A percentile compares a stretch with the other conserved stretches of the same genome.
Evolutionary conservation across 2,329 filamentous ascomycete species (phyloP).

Genomic region (Aspergillus sclerotialis): DNA sequence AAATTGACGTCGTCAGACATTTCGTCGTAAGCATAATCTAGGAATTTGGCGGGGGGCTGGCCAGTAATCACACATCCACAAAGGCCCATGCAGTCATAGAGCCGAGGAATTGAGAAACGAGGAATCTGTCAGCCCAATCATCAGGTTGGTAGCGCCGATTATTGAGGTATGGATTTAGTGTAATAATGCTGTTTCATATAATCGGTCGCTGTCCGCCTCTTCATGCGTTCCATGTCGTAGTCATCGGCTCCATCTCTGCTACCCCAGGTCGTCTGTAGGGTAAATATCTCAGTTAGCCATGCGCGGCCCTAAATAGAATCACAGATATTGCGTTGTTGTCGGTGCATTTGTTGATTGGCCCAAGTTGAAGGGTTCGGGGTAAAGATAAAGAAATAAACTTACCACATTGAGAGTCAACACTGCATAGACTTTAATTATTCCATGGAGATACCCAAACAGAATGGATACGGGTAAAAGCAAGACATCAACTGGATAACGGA

Average conservation of each 20-base stretch:
- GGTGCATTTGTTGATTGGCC: too few relatives aligned
- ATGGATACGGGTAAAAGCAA: slow-evolving; percentile 77
- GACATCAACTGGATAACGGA: slow-evolving; percentile 74
- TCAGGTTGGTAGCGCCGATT: slow-evolving; percentile 5
- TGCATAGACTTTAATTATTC: slow-evolving; percentile 85
- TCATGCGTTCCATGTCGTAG: slow-evolving; percentile 68
- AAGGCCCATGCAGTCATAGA: background rate
- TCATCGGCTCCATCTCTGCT: slow-evolving; percentile 86
- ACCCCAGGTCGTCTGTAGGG: slow-evolving; percentile 79
- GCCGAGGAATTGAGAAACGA: background rate
- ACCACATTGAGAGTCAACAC: slow-evolving; percentile 77
- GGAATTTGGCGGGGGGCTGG: background rate
- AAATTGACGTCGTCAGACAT: slow-evolving; percentile 3
- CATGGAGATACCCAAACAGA: slow-evolving; percentile 87
- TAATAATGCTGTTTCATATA: slow-evolving; percentile 27
- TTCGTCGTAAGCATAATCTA: slow-evolving; percentile 8
- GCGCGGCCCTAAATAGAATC: background rate
- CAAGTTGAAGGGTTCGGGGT: too few relatives aligned
- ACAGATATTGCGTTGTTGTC: too few relatives aligned
- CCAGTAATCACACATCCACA: background rate
- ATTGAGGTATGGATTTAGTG: slow-evolving; percentile 24
- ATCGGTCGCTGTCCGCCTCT: slow-evolving; percentile 31
- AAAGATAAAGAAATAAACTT: slow-evolving; percentile 32
- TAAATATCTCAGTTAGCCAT: slow-evolving; percentile 11
- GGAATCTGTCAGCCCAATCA: slow-evolving; percentile 7